These are phyloP conservation scores for Pleoardoris graminearum DNA, from an alignment of 2,329 filamentous ascomycete genomes.

Conservation along the genomic window DNA sequence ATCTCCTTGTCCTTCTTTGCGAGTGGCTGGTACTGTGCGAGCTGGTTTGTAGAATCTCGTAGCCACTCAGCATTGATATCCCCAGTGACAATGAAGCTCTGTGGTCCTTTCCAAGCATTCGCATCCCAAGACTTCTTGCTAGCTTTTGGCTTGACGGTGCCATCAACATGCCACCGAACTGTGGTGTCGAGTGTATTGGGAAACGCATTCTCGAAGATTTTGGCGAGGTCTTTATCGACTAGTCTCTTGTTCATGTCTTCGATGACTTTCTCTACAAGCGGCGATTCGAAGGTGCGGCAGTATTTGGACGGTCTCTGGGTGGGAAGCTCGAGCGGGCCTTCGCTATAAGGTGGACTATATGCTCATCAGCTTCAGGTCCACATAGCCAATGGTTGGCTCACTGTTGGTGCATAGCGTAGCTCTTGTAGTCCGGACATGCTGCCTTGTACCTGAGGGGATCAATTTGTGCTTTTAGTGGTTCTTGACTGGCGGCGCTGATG, in stretches of 20 bases:
- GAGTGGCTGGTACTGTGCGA: slow-evolving; percentile 84
- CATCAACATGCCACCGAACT: slow-evolving; percentile 80
- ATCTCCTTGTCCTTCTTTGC: slow-evolving; percentile 80
- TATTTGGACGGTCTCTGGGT: slow-evolving; percentile 79
- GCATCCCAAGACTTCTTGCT: slow-evolving; percentile 36
- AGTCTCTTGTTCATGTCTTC: slow-evolving; percentile 77
- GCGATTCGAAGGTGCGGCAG: slow-evolving; percentile 89
- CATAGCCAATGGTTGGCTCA: slow-evolving; percentile 41
- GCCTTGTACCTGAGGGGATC: slow-evolving; percentile 42
- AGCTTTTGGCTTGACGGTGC: slow-evolving; percentile 48
- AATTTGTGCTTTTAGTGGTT: slow-evolving; percentile 33
- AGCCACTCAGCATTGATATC: slow-evolving; percentile 95
- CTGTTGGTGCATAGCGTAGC: slow-evolving; percentile 64
- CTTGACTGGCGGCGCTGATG: slow-evolving; percentile 26
- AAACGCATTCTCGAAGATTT: slow-evolving; percentile 93
- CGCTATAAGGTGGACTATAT: slow-evolving; percentile 72
- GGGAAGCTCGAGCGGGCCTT: slow-evolving; percentile 77
- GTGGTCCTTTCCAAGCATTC: slow-evolving; percentile 76
- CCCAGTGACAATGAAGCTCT: slow-evolving; percentile 91
- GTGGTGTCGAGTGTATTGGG: slow-evolving; percentile 91
- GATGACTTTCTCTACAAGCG: slow-evolving; percentile 86
- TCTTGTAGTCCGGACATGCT: slow-evolving; percentile 68
- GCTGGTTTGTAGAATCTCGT: slow-evolving; percentile 89
- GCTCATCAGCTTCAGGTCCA: slow-evolving; percentile 2
- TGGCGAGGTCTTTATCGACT: slow-evolving; percentile 82